Evolutionary conservation across 495 filamentous ascomycete species (phyloP), one percentile per base, ranked within the genome.

Genomic region (Pyrenula massariospora): DNA sequence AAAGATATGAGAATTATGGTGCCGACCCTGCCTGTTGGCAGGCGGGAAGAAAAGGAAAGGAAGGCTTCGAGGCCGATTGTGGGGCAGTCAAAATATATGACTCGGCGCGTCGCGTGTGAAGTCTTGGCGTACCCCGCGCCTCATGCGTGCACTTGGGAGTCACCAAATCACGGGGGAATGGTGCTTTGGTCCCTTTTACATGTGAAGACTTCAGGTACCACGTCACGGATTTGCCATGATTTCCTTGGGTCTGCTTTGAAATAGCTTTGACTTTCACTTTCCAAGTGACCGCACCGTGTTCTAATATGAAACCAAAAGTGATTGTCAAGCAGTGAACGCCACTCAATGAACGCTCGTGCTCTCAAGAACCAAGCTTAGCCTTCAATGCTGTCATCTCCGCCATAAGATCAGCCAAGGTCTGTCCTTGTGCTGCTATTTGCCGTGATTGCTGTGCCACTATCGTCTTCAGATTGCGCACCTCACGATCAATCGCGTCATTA

Each of bases 371-470:
- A 42, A 42, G 8, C 59, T 76, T 75, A 61, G 64, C 67, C 65
- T 75, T 75, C 48, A 77, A 66, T 20, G 72, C 65, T 48, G 75
- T 73, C 22, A 77, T 71, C 62, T 75, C 73, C 10, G 70, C 66
- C 2, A 73, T 70, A 55, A 77, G 62, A 15, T 58, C 69, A 58
- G 74, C 67, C 63, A 77, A 66, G 56, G 75, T 71, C 54, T 70
- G 63, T 3, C 72, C 70, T 62, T 77, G 74, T 8, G 65, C 53
- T 15, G 73, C 70, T 51, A 77, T 75, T 1, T 67, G 69, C 65
- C 70, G 73, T 48, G 71, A 74, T 58, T 75, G 73, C 54, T 71
- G 68, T 0, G 72, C 67, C 42, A 77, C 70, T 56, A 77, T 57
- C 22, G 68, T 63, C 53, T 74, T 77, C 56, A 77, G 72, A 47